Base-by-base conservation (phyloP, 2,329 filamentous ascomycete genomes). In the Penicillium sp. region DNA sequence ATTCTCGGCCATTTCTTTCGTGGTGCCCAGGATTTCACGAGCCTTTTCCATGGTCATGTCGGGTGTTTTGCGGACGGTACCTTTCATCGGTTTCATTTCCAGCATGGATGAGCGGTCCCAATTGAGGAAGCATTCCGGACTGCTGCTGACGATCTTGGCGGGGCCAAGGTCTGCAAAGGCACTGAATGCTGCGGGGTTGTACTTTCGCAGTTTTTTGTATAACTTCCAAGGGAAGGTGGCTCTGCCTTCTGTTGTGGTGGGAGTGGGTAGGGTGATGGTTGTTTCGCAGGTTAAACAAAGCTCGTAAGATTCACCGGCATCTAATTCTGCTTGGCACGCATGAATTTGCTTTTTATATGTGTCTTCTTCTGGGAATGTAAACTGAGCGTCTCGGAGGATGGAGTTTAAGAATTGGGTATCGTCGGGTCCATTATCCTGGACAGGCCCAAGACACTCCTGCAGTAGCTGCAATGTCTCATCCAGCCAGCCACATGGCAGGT, bases 1-100 rank as follows among this genome's bases (percentile, higher is more conserved):
- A 72, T 98, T 98, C 80, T 98, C 94, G 0, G 94, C 94, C 69
- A 91, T 88, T 76, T 98, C 95, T 75, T 98, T 98, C 25, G 91
- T 89, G 0, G 91, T 85, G 59, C 89, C 86, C 14, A 97, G 84
- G 42, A 96, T 85, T 30, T 80, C 79, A 62, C 89, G 87, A 0
- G 94, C 93, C 70, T 90, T 84, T 5, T 83, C 84, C n/a, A 90
- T 81, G 0, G 89, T 95, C 40, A 89, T 87, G 1, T 81, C 82
- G 0, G 82, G 80, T 0, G 84, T 85, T 70, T 96, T 96, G 68
- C 88, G 88, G n/a, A 97, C 92, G 0, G 94, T 98, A 52, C 94
- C 94, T 80, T 98, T 98, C 87, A 98, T 98, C 0, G 94, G 94
- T 7, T 93, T 87, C 83, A 97, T 95, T 63, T 80, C 77, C 2